Percentiles rank a stretch among this genome's conserved stretches.
Evolutionary conservation across 306 rosid species (phyloP).

Genomic region (Acacia confusa): DNA sequence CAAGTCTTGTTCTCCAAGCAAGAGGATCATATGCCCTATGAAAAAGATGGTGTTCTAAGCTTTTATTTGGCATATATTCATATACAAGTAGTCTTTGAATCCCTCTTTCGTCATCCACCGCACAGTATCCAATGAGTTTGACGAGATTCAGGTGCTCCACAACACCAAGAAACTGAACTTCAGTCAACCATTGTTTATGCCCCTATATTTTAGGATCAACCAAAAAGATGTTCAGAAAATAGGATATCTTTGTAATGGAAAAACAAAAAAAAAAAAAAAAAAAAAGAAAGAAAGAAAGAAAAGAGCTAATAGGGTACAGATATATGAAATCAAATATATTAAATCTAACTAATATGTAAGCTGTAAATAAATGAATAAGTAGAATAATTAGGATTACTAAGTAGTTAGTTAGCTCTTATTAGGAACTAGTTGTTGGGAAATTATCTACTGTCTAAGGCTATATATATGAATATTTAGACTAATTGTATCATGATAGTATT

Average conservation of each 20-base stretch:
- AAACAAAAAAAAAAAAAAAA: not conserved
- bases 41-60: conserved; percentile 79
- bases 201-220: conserved; percentile 45
- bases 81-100: conserved; percentile 83
- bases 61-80: conserved; percentile 71
- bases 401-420: no score
- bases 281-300: not conserved
- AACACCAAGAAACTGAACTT: conserved; percentile 81
- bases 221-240: conserved; percentile 9
- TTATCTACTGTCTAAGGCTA: no score
- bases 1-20: conserved; percentile 72
- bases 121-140: conserved; percentile 80
- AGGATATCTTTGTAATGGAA: not conserved
- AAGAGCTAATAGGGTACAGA: not conserved
- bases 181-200: conserved; percentile 84
- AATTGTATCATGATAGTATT: no score
- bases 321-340: not conserved
- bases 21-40: conserved; percentile 49
- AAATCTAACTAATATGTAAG: no score
- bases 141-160: conserved; percentile 89
- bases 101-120: conserved; percentile 76
- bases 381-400: no score
- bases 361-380: no score
- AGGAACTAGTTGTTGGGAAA: no score
- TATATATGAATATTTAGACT: no score